phyloP scores from a whole-genome alignment of 495 filamentous ascomycete genomes.

The Penicillium crystallinum region DNA sequence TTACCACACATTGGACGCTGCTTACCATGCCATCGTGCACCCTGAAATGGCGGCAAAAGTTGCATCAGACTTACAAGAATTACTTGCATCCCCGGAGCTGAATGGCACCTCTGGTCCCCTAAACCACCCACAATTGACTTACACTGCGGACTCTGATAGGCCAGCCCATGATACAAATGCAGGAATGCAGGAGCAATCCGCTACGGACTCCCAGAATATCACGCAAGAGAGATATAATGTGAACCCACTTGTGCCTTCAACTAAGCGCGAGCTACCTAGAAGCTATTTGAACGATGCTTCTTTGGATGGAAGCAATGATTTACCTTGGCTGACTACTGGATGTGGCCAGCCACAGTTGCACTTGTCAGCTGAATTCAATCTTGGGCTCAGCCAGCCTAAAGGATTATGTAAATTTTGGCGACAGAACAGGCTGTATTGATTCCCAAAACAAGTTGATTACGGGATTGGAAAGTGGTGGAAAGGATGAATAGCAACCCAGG shows the following conservation, averaged over 20 bases:
- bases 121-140: not conserved
- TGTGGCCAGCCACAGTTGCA: not conserved
- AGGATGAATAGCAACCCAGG: not conserved
- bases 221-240: not conserved
- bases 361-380: not conserved
- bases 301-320: not conserved
- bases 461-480: not conserved
- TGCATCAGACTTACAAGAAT: not conserved
- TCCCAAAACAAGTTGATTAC: not conserved
- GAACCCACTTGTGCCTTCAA: not conserved
- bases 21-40: constrained; percentile 9
- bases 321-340: not conserved
- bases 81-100: not conserved
- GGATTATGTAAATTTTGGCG: constrained; percentile 25
- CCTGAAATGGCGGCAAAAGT: not conserved
- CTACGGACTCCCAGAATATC: not conserved
- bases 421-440: constrained; percentile 27
- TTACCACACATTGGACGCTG: constrained; percentile 13
- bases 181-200: not conserved
- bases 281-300: not conserved
- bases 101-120: not conserved
- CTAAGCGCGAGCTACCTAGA: not conserved
- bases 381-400: not conserved
- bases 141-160: too few species aligned
- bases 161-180: not conserved